Evolutionary conservation across 495 filamentous ascomycete genomes (phyloP), one percentile per base, ranked within the genome.

Genomic region (Acidiella bohemica): DNA sequence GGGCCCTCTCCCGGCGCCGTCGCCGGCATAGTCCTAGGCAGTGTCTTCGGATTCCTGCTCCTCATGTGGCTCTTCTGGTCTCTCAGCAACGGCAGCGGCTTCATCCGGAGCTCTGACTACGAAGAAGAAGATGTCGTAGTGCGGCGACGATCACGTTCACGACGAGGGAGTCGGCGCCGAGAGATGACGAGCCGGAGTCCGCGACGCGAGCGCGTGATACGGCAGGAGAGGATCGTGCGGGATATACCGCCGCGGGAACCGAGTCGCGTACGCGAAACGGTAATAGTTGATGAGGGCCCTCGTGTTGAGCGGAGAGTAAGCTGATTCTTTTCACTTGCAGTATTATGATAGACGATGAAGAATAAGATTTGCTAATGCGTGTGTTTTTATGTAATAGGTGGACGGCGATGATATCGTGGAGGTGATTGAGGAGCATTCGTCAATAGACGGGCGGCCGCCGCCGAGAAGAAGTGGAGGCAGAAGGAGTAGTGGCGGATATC

Each of bases 11-110:
- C 86, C 0, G 86, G 84, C 25, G 71, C 74, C 14, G 72, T 93
- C n/a, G 84, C 68, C 11, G 86, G 84, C 45, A 88, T 92, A 38
- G 74, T 84, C 18, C 71, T 94, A 23, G 86, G 86, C 48, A 70
- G 72, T 33, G 76, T 93, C n/a, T 72, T 64, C n/a, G 85, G 80
- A 39, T 86, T 93, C 63, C 53, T 88, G 12, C 65, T 94, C 2
- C 39, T 87, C 22, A 65, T 90, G 25, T 84, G 74, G 65, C 66
- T 90, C 0, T 56, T 92, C 51, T 87, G 45, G 35, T 42, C 47
- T 8, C 50, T 64, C 36, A 36, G 39, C 21, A 38, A 49, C 12
- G 41, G 47, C 42, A 11, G 16, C 17, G 17, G 17, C 13, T 41
- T 46, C 42, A 47, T 43, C 31, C 37, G 28, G 11, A 22, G 18